Conservation (phyloP, 208 protist species). For the Trichomonas vaginalis region DNA sequence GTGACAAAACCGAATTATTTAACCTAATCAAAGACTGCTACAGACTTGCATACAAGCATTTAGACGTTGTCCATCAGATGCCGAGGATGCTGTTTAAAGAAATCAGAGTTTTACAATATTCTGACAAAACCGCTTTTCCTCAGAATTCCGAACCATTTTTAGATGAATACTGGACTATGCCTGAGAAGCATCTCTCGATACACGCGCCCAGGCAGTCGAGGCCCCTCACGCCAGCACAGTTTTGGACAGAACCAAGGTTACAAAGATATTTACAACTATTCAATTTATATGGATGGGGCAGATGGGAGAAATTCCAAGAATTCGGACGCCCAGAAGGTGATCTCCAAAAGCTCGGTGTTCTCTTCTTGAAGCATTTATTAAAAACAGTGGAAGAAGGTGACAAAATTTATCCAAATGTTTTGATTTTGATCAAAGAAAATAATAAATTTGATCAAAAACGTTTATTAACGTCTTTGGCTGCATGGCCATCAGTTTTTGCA, state of each 20-base stretch:
- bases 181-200: too few species aligned
- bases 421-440: not conserved
- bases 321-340: not conserved
- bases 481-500: not conserved
- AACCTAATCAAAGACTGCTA: not conserved
- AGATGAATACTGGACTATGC: not conserved
- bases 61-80: not conserved
- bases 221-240: not conserved
- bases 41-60: not conserved
- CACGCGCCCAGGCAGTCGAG: not conserved
- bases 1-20: not conserved
- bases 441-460: not conserved
- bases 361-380: not conserved
- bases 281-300: not conserved
- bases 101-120: not conserved
- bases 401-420: not conserved
- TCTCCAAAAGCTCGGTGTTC: not conserved
- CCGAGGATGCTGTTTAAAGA: not conserved
- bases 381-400: not conserved
- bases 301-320: not conserved
- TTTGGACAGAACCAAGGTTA: not conserved
- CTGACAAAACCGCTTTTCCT: not conserved
- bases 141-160: not conserved
- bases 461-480: not conserved
- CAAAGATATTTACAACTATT: not conserved